Evolutionary conservation across 441 rosid species (phyloP).

Genomic region (Pelargonium myrrhifolium): DNA sequence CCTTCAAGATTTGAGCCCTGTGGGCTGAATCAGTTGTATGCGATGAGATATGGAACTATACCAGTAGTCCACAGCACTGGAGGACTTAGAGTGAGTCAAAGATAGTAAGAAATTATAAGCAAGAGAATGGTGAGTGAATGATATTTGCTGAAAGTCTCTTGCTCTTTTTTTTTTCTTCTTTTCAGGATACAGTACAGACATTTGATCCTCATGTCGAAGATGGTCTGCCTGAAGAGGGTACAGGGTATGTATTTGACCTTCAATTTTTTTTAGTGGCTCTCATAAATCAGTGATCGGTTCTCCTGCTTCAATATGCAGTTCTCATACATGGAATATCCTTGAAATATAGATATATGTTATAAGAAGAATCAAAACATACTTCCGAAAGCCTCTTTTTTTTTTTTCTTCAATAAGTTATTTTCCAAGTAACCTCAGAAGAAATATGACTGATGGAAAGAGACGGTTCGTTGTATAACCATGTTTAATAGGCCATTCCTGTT

Average conservation of each 20-base stretch:
- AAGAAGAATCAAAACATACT: too few relatives aligned
- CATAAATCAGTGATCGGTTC: not conserved
- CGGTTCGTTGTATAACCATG: too few relatives aligned
- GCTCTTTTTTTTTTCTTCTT: conserved; percentile 2
- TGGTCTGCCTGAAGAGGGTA: conserved; percentile 57
- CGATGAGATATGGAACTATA: conserved; percentile 87
- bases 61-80: conserved; percentile 94
- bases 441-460: too few relatives aligned
- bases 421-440: too few relatives aligned
- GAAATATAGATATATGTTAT: too few relatives aligned
- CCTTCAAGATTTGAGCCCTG: conserved; percentile 98
- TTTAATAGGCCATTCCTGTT: too few relatives aligned
- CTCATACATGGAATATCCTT: too few relatives aligned
- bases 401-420: too few relatives aligned
- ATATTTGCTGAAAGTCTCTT: conserved; percentile 10
- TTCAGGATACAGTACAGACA: conserved; percentile 80
- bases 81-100: conserved; percentile 75
- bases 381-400: too few relatives aligned
- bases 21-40: conserved; percentile 87
- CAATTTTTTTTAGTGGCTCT: conserved; percentile 5
- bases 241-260: conserved; percentile 54
- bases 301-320: too few relatives aligned
- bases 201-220: conserved; percentile 64
- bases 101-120: not conserved
- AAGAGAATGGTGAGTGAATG: not conserved